phyloP scores from a whole-genome alignment of 2,329 filamentous ascomycete genomes.

The Scytalidium lignicola region DNA sequence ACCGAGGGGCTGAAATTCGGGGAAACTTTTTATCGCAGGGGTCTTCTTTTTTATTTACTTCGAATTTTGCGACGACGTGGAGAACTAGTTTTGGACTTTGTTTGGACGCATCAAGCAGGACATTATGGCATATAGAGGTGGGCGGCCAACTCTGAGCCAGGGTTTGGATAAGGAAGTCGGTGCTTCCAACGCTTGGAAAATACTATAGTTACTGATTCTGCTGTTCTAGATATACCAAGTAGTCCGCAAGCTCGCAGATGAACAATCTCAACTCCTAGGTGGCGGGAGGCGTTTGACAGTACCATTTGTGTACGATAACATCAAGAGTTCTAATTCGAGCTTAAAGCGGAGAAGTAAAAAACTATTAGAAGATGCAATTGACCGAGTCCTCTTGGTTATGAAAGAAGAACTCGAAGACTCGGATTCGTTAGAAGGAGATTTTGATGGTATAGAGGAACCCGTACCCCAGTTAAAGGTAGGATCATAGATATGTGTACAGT shows the following conservation, averaged over 20 bases:
- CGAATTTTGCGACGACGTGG: not conserved
- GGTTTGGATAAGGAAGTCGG: slow-evolving; percentile 59
- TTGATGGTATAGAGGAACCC: slow-evolving; percentile 39
- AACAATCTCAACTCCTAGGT: slow-evolving; percentile 48
- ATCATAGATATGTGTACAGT: slow-evolving; percentile 2
- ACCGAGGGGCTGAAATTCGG: not conserved
- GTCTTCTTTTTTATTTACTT: not conserved
- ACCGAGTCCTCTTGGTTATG: slow-evolving; percentile 70
- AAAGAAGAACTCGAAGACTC: slow-evolving; percentile 51
- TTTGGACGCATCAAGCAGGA: not conserved
- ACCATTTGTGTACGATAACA: slow-evolving; percentile 66
- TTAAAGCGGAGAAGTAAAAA: slow-evolving; percentile 78
- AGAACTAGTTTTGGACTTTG: not conserved
- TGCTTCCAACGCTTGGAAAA: slow-evolving; percentile 1
- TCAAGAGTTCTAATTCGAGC: slow-evolving; percentile 82
- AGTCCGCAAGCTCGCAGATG: slow-evolving; percentile 69
- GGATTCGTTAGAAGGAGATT: slow-evolving; percentile 44
- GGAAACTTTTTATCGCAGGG: slow-evolving; percentile 1
- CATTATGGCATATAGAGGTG: slow-evolving; percentile 30
- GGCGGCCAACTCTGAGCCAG: slow-evolving; percentile 43
- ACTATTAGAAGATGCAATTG: slow-evolving; percentile 77
- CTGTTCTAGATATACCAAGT: slow-evolving; percentile 64
- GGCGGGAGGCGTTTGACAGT: slow-evolving; percentile 48
- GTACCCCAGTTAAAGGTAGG: slow-evolving; percentile 23
- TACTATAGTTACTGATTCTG: slow-evolving; percentile 6